Base-by-base conservation (phyloP, 768 basidiomycete genomes). In the Mycena rebaudengoi region DNA sequence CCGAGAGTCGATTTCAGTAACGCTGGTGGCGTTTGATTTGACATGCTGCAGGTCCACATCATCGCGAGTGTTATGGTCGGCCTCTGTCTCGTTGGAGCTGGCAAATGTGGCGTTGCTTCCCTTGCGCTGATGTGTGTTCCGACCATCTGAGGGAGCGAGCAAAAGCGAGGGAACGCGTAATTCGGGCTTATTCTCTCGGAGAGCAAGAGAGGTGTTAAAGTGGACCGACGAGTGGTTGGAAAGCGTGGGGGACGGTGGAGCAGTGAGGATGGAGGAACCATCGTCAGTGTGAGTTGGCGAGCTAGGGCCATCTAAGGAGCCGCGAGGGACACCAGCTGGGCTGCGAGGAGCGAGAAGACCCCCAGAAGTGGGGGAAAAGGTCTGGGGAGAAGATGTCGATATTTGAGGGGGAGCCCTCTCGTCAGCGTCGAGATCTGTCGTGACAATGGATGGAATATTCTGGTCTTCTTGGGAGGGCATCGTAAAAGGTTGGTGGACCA, bases 211-310 rank as follows among this genome's bases (percentile, higher is more conserved):
- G 4, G 85, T 83, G 21, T 64, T 52, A 62, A 90, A 92, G 32
- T 88, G 85, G 0, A 85, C 82, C 0, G 86, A 86, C 3, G 90
- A 91, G 16, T 80, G 83, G 3, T 82, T 85, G 0, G 93, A 92
- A 11, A 92, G 81, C 0, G 92, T 93, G 1, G 92, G 93, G 0
- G 92, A 94, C 0, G 92, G 91, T 0, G 92, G 92, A 1, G 76
- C 74, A 10, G 63, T 63, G 4, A 75, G 60, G 8, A 74, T 70
- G 0, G 75, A 83, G 23, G 78, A 77, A 35, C 77, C 80, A 44
- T 84, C 83, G n/a, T 83, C 79, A 0, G 71, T 70, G 32, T 74
- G 69, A 5, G 73, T 66, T 1, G 74, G 73, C 0, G 76, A 76
- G 20, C 67, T 63, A 7, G 69, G 74, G 1, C 69, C 65, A 35